These are phyloP conservation scores for Trichoderma sp. DNA, from an alignment of 2,329 filamentous ascomycete species.

Conservation along the genomic window DNA sequence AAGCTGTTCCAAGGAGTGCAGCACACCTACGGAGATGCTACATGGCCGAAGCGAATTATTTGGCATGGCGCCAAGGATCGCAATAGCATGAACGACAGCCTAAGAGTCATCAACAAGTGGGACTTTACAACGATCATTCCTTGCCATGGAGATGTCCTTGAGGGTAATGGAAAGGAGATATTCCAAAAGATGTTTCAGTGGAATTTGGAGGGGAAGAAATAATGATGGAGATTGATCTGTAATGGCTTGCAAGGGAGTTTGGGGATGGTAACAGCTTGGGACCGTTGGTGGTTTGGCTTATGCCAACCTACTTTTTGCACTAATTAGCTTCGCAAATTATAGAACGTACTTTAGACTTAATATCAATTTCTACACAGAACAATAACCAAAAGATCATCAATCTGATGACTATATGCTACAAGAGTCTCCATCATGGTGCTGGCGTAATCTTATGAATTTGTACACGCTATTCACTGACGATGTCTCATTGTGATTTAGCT, in stretches of 20 bases:
- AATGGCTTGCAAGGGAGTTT: not conserved
- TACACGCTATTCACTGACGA: too few relatives aligned
- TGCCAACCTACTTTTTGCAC: not conserved
- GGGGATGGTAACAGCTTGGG: not conserved
- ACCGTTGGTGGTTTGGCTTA: conserved; percentile 28
- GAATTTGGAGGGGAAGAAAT: conserved; percentile 57
- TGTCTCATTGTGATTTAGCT: not conserved
- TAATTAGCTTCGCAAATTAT: not conserved
- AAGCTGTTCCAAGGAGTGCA: conserved; percentile 54
- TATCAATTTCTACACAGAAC: not conserved
- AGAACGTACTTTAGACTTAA: not conserved
- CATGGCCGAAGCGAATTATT: conserved; percentile 73
- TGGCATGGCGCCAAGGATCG: conserved; percentile 76
- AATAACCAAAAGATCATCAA: not conserved
- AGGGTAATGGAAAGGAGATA: conserved; percentile 67
- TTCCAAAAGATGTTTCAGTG: conserved; percentile 80
- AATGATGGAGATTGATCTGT: not conserved
- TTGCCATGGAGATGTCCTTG: conserved; percentile 89
- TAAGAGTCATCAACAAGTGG: conserved; percentile 71
- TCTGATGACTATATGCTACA: too few relatives aligned
- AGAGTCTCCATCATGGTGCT: too few relatives aligned
- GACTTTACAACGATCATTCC: conserved; percentile 83
- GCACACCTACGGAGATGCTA: conserved; percentile 62
- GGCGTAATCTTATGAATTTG: too few relatives aligned
- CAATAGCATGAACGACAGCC: conserved; percentile 65